Conservation (phyloP, 768 basidiomycete genomes). For the Suillus tomentosus region DNA sequence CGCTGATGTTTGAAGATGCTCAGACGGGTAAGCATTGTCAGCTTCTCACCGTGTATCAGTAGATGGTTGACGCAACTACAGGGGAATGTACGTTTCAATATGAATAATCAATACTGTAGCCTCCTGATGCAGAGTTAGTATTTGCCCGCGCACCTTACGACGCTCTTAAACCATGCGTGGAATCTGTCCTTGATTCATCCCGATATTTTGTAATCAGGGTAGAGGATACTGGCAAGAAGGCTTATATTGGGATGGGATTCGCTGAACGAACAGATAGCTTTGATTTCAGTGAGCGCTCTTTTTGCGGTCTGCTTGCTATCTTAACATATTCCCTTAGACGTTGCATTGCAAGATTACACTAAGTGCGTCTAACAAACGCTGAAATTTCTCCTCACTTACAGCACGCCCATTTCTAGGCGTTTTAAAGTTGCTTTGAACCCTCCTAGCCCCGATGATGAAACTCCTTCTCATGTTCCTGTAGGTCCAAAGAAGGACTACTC, state of each 20-base stretch:
- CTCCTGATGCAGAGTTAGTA: slow-evolving; percentile 44
- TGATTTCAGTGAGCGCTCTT: slow-evolving; percentile 74
- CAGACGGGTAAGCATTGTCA: slow-evolving; percentile 60
- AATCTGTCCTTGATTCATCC: slow-evolving; percentile 93
- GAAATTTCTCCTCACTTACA: slow-evolving; percentile 1
- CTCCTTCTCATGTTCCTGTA: slow-evolving; percentile 63
- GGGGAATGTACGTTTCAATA: slow-evolving; percentile 63
- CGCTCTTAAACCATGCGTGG: slow-evolving; percentile 77
- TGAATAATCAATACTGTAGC: slow-evolving; percentile 10
- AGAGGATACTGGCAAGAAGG: slow-evolving; percentile 84
- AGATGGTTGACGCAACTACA: slow-evolving; percentile 25
- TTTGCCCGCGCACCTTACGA: slow-evolving; percentile 90
- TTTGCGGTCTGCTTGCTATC: background rate
- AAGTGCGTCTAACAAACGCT: slow-evolving; percentile 50
- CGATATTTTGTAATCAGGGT: slow-evolving; percentile 93
- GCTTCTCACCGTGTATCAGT: slow-evolving; percentile 1
- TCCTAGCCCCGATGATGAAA: slow-evolving; percentile 40
- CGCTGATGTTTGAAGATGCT: slow-evolving; percentile 78
- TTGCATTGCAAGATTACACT: slow-evolving; percentile 83
- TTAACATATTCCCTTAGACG: slow-evolving; percentile 49
- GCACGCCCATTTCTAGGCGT: slow-evolving; percentile 43
- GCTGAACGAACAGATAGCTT: slow-evolving; percentile 86
- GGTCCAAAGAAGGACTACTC: slow-evolving; percentile 94
- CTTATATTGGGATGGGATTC: slow-evolving; percentile 94
- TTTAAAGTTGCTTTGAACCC: slow-evolving; percentile 65